These are phyloP conservation scores for Bretziella fagacearum DNA, from an alignment of 2,329 filamentous ascomycete species.

Conservation along the genomic window DNA sequence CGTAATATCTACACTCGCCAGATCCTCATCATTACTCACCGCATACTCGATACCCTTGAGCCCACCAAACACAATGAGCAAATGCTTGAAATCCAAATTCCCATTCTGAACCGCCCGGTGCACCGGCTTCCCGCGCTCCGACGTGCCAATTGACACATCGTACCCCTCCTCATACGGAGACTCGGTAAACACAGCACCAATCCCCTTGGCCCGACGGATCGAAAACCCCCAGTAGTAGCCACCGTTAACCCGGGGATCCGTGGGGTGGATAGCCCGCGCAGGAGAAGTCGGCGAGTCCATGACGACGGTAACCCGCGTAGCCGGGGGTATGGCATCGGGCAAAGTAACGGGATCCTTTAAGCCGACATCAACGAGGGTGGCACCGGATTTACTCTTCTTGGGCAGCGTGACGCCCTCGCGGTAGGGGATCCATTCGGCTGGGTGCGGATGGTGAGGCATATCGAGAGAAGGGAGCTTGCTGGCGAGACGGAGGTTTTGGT, in stretches of 20 bases:
- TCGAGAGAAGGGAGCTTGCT: slow-evolving; percentile 62
- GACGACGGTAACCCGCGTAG: slow-evolving; percentile 57
- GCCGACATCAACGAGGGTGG: slow-evolving; percentile 43
- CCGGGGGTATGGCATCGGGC: slow-evolving; percentile 43
- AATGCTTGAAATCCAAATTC: slow-evolving; percentile 40
- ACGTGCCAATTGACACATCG: slow-evolving; percentile 68
- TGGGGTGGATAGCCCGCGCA: slow-evolving; percentile 37
- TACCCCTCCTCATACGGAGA: slow-evolving; percentile 60
- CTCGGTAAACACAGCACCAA: slow-evolving; percentile 64
- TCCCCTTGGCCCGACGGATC: slow-evolving; percentile 45
- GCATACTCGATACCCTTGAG: slow-evolving; percentile 65
- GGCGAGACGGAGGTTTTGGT: slow-evolving; percentile 58
- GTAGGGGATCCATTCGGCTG: slow-evolving; percentile 62
- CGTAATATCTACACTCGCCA: slow-evolving; percentile 43
- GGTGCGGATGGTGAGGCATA: slow-evolving; percentile 67
- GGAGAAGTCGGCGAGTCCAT: slow-evolving; percentile 39
- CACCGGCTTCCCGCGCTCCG: slow-evolving; percentile 49
- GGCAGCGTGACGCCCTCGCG: slow-evolving; percentile 55
- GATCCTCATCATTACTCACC: slow-evolving; percentile 40
- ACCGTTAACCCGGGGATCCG: slow-evolving; percentile 51
- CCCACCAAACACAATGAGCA: slow-evolving; percentile 66
- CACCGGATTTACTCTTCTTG: slow-evolving; percentile 23
- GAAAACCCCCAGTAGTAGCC: slow-evolving; percentile 81
- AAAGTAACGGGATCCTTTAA: slow-evolving; percentile 39
- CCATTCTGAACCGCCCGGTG: slow-evolving; percentile 27